Percentiles rank a stretch among this genome's conserved stretches.
phyloP scores from a whole-genome alignment of 2,329 filamentous ascomycete species.

The Fusarium ramigenum region DNA sequence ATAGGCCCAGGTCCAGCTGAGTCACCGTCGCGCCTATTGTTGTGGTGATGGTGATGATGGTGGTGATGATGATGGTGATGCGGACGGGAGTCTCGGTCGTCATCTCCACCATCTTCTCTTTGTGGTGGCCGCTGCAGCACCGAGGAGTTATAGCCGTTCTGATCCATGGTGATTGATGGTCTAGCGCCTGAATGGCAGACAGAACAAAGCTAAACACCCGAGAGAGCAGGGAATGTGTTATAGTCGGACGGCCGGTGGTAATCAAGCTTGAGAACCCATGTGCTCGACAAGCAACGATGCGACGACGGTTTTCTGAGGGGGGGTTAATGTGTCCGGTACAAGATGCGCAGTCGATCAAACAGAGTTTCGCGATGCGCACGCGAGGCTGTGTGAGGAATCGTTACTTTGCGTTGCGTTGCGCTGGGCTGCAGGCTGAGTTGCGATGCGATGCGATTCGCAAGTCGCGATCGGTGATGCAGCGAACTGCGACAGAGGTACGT shows the following conservation, averaged over 20 bases:
- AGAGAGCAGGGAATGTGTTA: constrained; percentile 27
- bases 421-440: constrained; percentile 2
- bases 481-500: constrained; percentile 19
- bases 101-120: constrained; percentile 52
- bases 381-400: constrained; percentile 32
- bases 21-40: constrained; percentile 52
- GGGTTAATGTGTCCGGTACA: constrained; percentile 4
- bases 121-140: constrained; percentile 56
- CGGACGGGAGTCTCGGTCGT: constrained; percentile 46
- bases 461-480: constrained; percentile 36
- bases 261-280: constrained; percentile 41
- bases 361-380: constrained; percentile 42
- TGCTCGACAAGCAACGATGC: constrained; percentile 39
- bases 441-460: constrained; percentile 35
- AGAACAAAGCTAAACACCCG: constrained; percentile 22
- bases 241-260: constrained; percentile 33
- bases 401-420: not conserved
- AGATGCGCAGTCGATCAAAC: constrained; percentile 34
- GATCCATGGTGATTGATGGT: constrained; percentile 53
- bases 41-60: constrained; percentile 49
- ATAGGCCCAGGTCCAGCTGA: constrained; percentile 28
- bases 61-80: constrained; percentile 50
- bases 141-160: constrained; percentile 58
- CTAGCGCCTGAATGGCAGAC: constrained; percentile 29
- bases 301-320: constrained; percentile 18